Base-by-base conservation (phyloP, 2,329 filamentous ascomycete genomes). In the Didymella pomorum region DNA sequence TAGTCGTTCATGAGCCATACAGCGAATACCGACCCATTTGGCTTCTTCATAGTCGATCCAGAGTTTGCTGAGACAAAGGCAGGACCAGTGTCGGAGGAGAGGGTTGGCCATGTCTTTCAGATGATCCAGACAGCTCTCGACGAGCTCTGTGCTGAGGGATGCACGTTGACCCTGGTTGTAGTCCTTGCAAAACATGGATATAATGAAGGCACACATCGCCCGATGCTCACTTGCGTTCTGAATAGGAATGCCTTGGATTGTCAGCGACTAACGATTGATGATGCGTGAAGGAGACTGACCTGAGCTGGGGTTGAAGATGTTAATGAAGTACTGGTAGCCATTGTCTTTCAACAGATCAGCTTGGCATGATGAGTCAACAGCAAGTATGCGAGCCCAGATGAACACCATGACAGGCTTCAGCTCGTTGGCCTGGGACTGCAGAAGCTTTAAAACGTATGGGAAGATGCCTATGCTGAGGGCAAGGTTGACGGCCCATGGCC, bases 371-470 rank as follows among this genome's bases (percentile, higher is more conserved):
- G 95, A 89, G 72, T 99, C 95, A 6, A 99, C 95, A 8, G 95
- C 95, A 64, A 99, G 86, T 42, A 99, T 92, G 47, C 95, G 87
- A 6, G 95, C 93, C 95, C 95, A 99, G 63, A 99, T 99, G 77
- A 98, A 99, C 5, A 99, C 93, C 95, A 99, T 98, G 60, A 98
- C 93, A 0, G 95, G 94, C 73, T 98, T 98, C 61, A 99, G 80
- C 76, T 99, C 95, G 45, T 92, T 86, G 0, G 95, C 95, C 45
- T 96, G 94, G 4, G 95, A 98, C 76, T 99, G 95, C 18, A 99
- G 82, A 25, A 99, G 83, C 78, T 99, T 99, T 31, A 99, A 81
- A n/a, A 99, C 95, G 73, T 99, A 99, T 0, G 95, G 95, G 77
- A 99, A 99, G 62, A 99, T 99, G 23, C 95, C 95, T 61, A 99